These are phyloP conservation scores for Gossypium gossypioides DNA, from an alignment of 441 rosid genomes.

Conservation along the genomic window DNA sequence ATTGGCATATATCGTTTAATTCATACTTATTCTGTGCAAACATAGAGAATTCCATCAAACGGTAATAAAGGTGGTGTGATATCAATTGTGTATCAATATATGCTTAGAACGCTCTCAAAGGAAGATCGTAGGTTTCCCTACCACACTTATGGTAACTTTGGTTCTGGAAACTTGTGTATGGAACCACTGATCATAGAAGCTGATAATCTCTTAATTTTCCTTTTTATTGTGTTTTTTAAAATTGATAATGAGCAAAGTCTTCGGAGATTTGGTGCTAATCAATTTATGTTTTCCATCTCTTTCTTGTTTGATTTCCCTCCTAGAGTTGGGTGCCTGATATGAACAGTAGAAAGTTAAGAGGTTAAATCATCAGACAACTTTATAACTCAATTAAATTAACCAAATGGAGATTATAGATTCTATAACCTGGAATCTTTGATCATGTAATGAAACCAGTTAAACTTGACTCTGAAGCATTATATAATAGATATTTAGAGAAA, in stretches of 20 bases:
- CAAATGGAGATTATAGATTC: not conserved
- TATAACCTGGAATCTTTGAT: not conserved
- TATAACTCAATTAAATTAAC: not conserved
- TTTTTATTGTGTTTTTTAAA: not conserved
- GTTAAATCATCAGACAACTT: not conserved
- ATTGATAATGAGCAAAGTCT: not conserved
- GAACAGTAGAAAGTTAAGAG: not conserved
- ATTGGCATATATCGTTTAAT: not conserved
- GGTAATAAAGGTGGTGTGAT: not conserved
- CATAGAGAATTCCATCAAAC: not conserved
- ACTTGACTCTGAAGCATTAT: not conserved
- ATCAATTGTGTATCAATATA: not conserved
- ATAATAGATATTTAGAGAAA: not conserved
- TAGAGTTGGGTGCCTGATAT: not conserved
- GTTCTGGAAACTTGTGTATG: not conserved
- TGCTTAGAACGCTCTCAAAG: not conserved
- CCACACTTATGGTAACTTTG: not conserved
- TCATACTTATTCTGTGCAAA: not conserved
- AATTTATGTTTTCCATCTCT: not conserved
- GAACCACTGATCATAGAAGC: not conserved
- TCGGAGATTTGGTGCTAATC: not conserved
- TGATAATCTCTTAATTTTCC: not conserved
- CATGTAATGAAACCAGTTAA: not conserved
- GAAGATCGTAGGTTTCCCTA: not conserved
- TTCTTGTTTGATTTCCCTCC: not conserved